Conservation (phyloP, 202 grass and related monocot species). For the Eragrostis tef region DNA sequence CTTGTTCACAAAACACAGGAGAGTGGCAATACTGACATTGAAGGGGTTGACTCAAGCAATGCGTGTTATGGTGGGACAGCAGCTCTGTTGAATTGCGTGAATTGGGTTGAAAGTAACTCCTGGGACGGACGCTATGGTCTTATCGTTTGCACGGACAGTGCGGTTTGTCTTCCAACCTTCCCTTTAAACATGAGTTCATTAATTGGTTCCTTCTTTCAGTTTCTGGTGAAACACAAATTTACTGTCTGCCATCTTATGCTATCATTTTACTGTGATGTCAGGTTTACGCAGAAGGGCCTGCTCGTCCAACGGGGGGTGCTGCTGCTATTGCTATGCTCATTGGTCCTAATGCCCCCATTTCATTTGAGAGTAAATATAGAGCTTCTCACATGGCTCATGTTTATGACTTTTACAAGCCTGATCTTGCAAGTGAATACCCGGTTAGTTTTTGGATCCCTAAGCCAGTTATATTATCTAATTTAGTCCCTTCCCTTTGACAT, state of each 20-base stretch:
- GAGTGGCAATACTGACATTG: conserved; percentile 72
- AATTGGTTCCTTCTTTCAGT: neutral
- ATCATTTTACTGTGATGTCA: conserved; percentile 30
- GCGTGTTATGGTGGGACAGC: conserved; percentile 84
- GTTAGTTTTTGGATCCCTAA: conserved; percentile 51
- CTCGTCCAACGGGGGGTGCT: conserved; percentile 76
- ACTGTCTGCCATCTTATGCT: neutral
- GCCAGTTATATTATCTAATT: conserved; percentile 9
- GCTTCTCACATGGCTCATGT: conserved; percentile 90
- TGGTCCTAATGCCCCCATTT: conserved; percentile 79
- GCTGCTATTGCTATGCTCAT: conserved; percentile 89
- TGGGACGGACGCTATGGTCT: conserved; percentile 91
- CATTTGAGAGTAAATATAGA: conserved; percentile 84
- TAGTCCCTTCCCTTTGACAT: neutral
- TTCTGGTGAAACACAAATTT: conserved; percentile 13
- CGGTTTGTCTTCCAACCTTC: conserved; percentile 51
- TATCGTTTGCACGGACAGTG: conserved; percentile 81
- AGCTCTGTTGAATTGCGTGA: conserved; percentile 76
- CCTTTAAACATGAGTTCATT: neutral
- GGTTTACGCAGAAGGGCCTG: conserved; percentile 87
- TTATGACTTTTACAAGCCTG: conserved; percentile 89
- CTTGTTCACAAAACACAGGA: conserved; percentile 53
- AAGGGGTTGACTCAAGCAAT: conserved; percentile 85
- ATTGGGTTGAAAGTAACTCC: conserved; percentile 85
- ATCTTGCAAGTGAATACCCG: conserved; percentile 92